Evolutionary conservation across 345 rosid genomes (phyloP).

Genomic region (Conringia planisiliqua): DNA sequence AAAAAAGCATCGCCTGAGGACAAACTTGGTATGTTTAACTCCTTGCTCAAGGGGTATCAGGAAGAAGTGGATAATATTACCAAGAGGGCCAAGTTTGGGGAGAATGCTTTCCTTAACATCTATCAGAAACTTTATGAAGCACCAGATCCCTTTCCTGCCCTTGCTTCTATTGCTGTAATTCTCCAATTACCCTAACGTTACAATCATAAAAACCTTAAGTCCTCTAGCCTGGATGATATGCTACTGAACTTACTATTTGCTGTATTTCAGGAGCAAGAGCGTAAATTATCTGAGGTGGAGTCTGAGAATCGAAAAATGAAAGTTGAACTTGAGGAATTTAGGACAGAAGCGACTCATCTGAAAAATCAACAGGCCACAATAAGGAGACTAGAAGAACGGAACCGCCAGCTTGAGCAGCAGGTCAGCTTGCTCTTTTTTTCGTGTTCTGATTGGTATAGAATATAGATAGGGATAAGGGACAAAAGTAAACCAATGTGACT

Average conservation of each 20-base stretch:
- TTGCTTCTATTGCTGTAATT: slow-evolving; percentile 91
- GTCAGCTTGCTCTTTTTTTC: slow-evolving; percentile 40
- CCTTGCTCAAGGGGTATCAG: slow-evolving; percentile 93
- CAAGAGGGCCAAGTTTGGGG: slow-evolving; percentile 97
- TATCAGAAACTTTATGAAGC: slow-evolving; percentile 99
- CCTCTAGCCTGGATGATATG: not conserved
- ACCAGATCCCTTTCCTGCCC: slow-evolving; percentile 96
- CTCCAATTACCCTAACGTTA: slow-evolving; percentile 12
- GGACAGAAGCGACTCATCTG: slow-evolving; percentile 92
- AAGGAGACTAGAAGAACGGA: slow-evolving; percentile 97
- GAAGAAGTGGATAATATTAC: slow-evolving; percentile 99
- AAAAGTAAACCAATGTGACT: not conserved
- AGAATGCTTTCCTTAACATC: slow-evolving; percentile 92
- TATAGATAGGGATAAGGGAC: not conserved
- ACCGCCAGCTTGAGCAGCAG: slow-evolving; percentile 97
- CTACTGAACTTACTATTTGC: slow-evolving; percentile 1
- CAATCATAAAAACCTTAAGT: not conserved
- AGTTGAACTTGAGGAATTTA: slow-evolving; percentile 91
- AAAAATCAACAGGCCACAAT: slow-evolving; percentile 99
- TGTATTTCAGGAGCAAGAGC: slow-evolving; percentile 84
- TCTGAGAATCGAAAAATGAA: slow-evolving; percentile 96
- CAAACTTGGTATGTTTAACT: slow-evolving; percentile 76
- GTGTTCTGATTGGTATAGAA: not conserved
- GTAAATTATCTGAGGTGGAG: slow-evolving; percentile 77
- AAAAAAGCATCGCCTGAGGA: slow-evolving; percentile 93